A percentile compares a stretch with the other conserved stretches of the same genome.
These are phyloP conservation scores for Penicillium chermesinum DNA, from an alignment of 495 filamentous ascomycete genomes.

Conservation along the genomic window DNA sequence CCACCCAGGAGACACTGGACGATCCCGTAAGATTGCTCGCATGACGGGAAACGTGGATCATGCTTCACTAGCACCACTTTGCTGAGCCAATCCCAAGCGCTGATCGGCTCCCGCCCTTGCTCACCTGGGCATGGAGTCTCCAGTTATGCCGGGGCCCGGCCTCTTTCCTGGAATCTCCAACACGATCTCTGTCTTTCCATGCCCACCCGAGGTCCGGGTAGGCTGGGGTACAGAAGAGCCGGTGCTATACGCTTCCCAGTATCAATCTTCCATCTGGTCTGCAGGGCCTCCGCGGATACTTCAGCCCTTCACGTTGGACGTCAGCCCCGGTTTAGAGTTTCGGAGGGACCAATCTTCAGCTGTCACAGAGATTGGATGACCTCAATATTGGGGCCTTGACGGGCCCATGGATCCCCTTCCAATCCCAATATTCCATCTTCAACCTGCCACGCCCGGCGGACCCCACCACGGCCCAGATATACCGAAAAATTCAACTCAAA, in stretches of 20 bases:
- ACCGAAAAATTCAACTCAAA: slow-evolving; percentile 1
- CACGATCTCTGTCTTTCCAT: no score
- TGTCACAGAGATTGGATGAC: slow-evolving; percentile 1
- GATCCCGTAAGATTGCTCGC: slow-evolving; percentile 18
- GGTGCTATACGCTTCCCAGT: no score
- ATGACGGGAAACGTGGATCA: slow-evolving; percentile 25
- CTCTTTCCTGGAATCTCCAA: no score
- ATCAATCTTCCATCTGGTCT: neutral
- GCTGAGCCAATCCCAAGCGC: slow-evolving; percentile 29
- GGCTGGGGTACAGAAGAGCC: no score
- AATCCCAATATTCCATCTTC: slow-evolving; percentile 1
- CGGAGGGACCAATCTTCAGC: neutral
- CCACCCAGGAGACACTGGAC: slow-evolving; percentile 2
- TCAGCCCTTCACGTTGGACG: neutral
- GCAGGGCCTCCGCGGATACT: neutral
- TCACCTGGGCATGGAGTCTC: no score
- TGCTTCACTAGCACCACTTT: slow-evolving; percentile 10
- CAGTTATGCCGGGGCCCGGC: no score
- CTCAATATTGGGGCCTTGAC: slow-evolving; percentile 15
- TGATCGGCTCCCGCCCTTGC: slow-evolving; percentile 4
- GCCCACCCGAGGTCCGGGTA: no score
- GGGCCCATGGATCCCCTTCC: slow-evolving; percentile 13
- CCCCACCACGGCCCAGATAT: slow-evolving; percentile 8
- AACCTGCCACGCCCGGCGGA: slow-evolving; percentile 7
- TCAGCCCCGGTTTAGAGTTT: neutral